A percentile compares a stretch with the other conserved stretches of the same genome.
Conservation (phyloP, 352 stramenopile genomes). For the Globisporangium paroecandrum region DNA sequence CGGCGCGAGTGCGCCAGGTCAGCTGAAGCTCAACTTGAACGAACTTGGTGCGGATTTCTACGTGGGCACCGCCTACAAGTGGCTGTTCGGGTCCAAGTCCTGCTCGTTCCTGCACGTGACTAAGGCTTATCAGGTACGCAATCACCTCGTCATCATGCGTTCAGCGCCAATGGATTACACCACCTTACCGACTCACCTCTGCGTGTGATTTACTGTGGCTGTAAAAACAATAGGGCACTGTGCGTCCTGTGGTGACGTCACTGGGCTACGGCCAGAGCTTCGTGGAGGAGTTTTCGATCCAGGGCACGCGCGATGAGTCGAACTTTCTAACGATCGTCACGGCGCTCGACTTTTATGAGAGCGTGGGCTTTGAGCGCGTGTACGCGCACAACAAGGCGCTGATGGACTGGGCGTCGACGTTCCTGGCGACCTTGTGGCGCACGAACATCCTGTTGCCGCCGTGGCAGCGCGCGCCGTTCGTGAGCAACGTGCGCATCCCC, state of each 20-base stretch:
- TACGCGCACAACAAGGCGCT: conserved; percentile 80
- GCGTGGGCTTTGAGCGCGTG: conserved; percentile 66
- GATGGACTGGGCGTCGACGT: conserved; percentile 79
- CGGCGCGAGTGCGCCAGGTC: conserved; percentile 68
- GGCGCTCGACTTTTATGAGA: conserved; percentile 82
- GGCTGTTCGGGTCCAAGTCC: conserved; percentile 84
- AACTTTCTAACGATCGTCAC: conserved; percentile 83
- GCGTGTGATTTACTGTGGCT: not conserved
- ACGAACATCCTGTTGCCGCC: conserved; percentile 66
- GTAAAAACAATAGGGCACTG: conserved; percentile 36
- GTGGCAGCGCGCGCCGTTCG: conserved; percentile 81
- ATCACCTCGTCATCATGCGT: not conserved
- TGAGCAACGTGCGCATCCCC: conserved; percentile 75
- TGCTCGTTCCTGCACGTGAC: conserved; percentile 84
- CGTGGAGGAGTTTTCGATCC: conserved; percentile 81
- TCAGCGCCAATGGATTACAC: not conserved
- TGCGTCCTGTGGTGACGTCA: conserved; percentile 78
- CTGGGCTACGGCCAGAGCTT: conserved; percentile 78
- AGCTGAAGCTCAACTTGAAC: conserved; percentile 68
- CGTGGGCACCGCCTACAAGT: conserved; percentile 82
- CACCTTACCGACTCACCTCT: not conserved
- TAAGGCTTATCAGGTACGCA: conserved; percentile 55
- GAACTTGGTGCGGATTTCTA: conserved; percentile 77
- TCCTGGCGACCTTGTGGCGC: conserved; percentile 68
- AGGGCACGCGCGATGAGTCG: conserved; percentile 78